A percentile compares a stretch with the other conserved stretches of the same genome.
phyloP scores from a whole-genome alignment of 257 asterid species.

The Capsicum baccatum region DNA sequence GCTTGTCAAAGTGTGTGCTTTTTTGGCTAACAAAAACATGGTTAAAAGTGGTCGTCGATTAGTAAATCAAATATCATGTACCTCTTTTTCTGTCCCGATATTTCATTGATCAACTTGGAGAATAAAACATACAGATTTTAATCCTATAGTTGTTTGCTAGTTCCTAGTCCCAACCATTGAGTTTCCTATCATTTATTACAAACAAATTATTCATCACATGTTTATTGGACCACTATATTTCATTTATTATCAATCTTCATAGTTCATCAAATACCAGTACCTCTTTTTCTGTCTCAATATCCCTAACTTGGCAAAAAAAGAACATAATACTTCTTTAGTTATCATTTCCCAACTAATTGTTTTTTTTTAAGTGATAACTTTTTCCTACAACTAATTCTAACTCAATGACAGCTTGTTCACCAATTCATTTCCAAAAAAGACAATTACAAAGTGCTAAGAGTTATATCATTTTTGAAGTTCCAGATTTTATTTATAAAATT shows the following conservation, averaged over 20 bases:
- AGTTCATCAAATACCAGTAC: neutral
- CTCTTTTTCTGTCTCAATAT: neutral
- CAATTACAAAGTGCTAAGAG: neutral
- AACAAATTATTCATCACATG: neutral
- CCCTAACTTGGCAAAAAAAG: neutral
- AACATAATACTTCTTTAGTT: neutral
- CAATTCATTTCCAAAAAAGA: neutral
- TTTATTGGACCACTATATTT: neutral
- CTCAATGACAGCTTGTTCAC: neutral
- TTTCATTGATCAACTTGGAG: neutral
- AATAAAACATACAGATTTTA: constrained; percentile 2
- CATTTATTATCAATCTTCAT: neutral
- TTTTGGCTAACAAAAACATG: too few species aligned
- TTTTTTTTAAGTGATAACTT: too few species aligned
- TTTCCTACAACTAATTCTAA: neutral
- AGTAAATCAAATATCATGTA: neutral
- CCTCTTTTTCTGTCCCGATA: neutral
- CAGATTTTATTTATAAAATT: neutral
- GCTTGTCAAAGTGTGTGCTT: too few species aligned
- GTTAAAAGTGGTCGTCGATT: neutral
- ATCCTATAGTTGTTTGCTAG: neutral
- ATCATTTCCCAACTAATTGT: neutral
- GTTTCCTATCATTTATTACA: neutral
- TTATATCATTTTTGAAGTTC: neutral
- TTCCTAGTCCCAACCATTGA: neutral